Evolutionary conservation across 768 basidiomycete genomes (phyloP).

Genomic region (Russula lepida): DNA sequence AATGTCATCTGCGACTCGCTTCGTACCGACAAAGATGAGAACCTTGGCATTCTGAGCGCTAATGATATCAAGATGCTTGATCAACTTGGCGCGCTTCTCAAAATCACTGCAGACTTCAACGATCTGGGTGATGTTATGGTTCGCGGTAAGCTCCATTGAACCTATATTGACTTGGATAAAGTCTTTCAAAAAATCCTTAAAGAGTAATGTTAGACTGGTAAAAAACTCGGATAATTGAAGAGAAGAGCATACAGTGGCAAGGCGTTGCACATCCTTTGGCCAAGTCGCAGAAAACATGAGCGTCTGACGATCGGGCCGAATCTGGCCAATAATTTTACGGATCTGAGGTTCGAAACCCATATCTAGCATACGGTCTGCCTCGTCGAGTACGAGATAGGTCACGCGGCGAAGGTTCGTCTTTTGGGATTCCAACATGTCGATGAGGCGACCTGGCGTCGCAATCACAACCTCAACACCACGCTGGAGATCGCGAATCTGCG

Average conservation of each 20-base stretch:
- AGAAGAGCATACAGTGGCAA: conserved; percentile 60
- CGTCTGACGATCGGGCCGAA: conserved; percentile 96
- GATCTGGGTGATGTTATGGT: conserved; percentile 94
- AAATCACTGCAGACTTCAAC: conserved; percentile 96
- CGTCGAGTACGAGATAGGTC: conserved; percentile 98
- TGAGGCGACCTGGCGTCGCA: conserved; percentile 98
- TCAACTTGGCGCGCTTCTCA: conserved; percentile 92
- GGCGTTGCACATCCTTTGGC: conserved; percentile 98
- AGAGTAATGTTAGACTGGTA: neutral
- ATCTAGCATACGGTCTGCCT: conserved; percentile 99
- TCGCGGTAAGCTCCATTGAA: conserved; percentile 96
- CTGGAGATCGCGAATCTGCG: conserved; percentile 95
- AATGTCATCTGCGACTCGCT: conserved; percentile 95
- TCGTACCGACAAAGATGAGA: conserved; percentile 96
- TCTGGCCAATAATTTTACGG: conserved; percentile 94
- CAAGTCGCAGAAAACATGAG: conserved; percentile 99
- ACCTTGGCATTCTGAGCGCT: conserved; percentile 97
- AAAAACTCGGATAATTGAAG: neutral
- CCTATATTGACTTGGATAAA: conserved; percentile 99
- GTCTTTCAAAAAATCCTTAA: conserved; percentile 87
- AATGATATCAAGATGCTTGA: conserved; percentile 96
- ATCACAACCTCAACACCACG: conserved; percentile 97
- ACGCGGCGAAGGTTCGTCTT: conserved; percentile 95
- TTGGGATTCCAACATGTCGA: conserved; percentile 96
- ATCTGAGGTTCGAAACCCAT: conserved; percentile 99